A percentile compares a stretch with the other conserved stretches of the same genome.
These are phyloP conservation scores for Lasiodiplodia citricola DNA, from an alignment of 2,329 filamentous ascomycete species.

Conservation along the genomic window DNA sequence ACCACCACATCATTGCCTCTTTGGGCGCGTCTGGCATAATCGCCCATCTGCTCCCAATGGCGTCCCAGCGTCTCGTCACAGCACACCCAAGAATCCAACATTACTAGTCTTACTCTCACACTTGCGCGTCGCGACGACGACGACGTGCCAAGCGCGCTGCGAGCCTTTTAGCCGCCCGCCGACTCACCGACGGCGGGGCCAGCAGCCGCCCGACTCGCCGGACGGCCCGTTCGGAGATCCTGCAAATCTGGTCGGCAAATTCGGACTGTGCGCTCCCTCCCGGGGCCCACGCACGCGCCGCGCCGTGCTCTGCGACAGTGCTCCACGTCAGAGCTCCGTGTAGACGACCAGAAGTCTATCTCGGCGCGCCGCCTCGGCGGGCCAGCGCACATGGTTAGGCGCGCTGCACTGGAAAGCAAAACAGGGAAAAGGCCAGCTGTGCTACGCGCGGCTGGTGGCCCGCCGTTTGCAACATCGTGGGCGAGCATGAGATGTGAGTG, in stretches of 20 bases:
- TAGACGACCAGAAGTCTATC: background rate
- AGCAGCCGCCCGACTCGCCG: constrained; percentile 1
- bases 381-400: background rate
- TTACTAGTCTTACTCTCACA: constrained; percentile 1
- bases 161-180: background rate
- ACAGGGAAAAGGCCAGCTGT: background rate
- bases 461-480: background rate
- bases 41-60: background rate
- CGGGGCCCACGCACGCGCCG: background rate
- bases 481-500: background rate
- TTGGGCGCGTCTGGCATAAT: constrained; percentile 4
- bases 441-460: constrained; percentile 1
- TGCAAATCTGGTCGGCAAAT: background rate
- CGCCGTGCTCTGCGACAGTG: background rate
- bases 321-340: background rate
- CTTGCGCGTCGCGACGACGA: background rate
- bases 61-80: background rate
- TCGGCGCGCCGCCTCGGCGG: background rate
- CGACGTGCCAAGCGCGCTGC: background rate
- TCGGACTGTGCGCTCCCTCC: background rate
- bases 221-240: background rate
- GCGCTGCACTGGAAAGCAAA: background rate
- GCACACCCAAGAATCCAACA: background rate
- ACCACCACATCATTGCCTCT: constrained; percentile 13
- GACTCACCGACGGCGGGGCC: background rate